A percentile compares a stretch with the other conserved stretches of the same genome.
These are phyloP conservation scores for Suhomyces sp. DNA, from an alignment of 805 yeast genomes.

Conservation along the genomic window DNA sequence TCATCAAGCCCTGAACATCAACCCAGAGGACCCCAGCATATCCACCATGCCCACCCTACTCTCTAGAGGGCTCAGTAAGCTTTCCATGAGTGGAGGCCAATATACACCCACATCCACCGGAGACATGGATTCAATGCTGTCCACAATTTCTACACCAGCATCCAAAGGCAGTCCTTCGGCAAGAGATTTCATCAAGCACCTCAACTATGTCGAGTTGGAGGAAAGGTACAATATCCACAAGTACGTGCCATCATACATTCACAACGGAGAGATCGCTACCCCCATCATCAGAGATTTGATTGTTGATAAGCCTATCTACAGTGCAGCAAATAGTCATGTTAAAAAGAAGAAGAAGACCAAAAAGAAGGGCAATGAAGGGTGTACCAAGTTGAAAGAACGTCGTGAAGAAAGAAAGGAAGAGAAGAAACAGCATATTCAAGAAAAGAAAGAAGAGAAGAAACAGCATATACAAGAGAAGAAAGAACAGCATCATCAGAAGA, in stretches of 20 bases:
- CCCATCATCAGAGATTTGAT: conserved; percentile 36
- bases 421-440: conserved; percentile 6
- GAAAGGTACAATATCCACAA: conserved; percentile 32
- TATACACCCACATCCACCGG: neutral
- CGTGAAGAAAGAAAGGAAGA: conserved; percentile 4
- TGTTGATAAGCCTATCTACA: conserved; percentile 39
- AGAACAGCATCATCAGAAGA: conserved; percentile 2
- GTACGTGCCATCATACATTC: conserved; percentile 40
- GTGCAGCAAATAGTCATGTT: conserved; percentile 36
- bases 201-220: conserved; percentile 40
- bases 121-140: neutral
- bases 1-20: no score
- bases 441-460: conserved; percentile 4
- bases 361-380: conserved; percentile 6
- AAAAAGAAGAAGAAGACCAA: conserved; percentile 16
- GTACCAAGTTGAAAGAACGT: conserved; percentile 5
- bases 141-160: conserved; percentile 1
- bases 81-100: conserved; percentile 1
- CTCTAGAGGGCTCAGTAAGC: conserved; percentile 12
- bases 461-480: conserved; percentile 11
- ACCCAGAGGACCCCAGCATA: no score
- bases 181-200: conserved; percentile 21
- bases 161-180: conserved; percentile 5
- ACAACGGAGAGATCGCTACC: conserved; percentile 35
- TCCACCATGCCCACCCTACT: conserved; percentile 9